A percentile compares a stretch with the other conserved stretches of the same genome.
Conservation (phyloP, 805 yeast species). For the Isabelozyma rhagii region DNA sequence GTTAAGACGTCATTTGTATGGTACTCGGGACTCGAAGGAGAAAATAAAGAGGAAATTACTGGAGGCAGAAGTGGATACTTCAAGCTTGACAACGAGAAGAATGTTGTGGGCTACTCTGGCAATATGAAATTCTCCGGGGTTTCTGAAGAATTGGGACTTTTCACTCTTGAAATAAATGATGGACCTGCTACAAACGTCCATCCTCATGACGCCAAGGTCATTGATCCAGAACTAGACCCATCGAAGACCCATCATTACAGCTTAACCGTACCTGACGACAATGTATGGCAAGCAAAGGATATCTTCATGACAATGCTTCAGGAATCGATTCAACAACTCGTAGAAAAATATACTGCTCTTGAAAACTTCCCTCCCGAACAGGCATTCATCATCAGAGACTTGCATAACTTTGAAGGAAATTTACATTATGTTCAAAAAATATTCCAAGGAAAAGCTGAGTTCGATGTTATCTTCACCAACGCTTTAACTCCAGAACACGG, state of each 20-base stretch:
- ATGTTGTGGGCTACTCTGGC: slow-evolving; percentile 30
- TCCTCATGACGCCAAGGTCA: slow-evolving; percentile 25
- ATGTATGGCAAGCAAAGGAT: slow-evolving; percentile 77
- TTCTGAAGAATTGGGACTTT: slow-evolving; percentile 65
- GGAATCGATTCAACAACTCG: slow-evolving; percentile 57
- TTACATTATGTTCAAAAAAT: slow-evolving; percentile 76
- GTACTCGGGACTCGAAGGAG: slow-evolving; percentile 68
- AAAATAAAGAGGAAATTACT: slow-evolving; percentile 3
- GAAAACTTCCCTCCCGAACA: slow-evolving; percentile 44
- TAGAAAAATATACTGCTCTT: slow-evolving; percentile 20
- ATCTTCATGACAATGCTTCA: slow-evolving; percentile 66
- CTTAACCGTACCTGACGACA: slow-evolving; percentile 65
- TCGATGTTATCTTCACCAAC: slow-evolving; percentile 61
- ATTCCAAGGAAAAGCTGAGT: slow-evolving; percentile 71
- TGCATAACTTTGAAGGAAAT: slow-evolving; percentile 65
- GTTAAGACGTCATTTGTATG: slow-evolving; percentile 65
- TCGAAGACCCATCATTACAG: slow-evolving; percentile 62
- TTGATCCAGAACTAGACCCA: slow-evolving; percentile 52
- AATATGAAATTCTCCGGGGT: slow-evolving; percentile 39
- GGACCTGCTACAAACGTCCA: slow-evolving; percentile 41
- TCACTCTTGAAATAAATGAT: slow-evolving; percentile 57
- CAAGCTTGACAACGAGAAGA: slow-evolving; percentile 20
- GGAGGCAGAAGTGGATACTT: slow-evolving; percentile 15
- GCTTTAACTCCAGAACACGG: slow-evolving; percentile 37
- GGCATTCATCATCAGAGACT: slow-evolving; percentile 54